Evolutionary conservation across 2,329 filamentous ascomycete species (phyloP).

Genomic region (Hymenoscyphus repandus): DNA sequence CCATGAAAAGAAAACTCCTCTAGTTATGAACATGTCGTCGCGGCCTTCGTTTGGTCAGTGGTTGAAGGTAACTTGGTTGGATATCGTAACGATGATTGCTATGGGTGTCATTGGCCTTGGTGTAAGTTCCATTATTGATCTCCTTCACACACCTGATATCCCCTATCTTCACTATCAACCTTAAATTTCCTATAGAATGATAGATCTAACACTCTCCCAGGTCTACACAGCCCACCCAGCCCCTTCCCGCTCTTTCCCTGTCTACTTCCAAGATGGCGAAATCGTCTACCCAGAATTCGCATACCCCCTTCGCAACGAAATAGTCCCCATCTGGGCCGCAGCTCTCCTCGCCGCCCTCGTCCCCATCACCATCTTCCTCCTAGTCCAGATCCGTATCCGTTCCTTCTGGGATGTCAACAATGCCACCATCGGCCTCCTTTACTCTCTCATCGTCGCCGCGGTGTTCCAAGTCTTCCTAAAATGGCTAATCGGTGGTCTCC

Average conservation of each 20-base stretch:
- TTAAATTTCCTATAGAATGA: too few relatives aligned
- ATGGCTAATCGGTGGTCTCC: slow-evolving; percentile 66
- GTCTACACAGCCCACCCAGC: slow-evolving; percentile 61
- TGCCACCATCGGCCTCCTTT: slow-evolving; percentile 62
- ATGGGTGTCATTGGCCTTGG: slow-evolving; percentile 64
- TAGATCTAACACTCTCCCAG: slow-evolving; percentile 31
- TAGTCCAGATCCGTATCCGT: slow-evolving; percentile 62
- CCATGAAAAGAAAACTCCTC: slow-evolving; percentile 15
- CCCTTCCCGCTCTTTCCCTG: slow-evolving; percentile 63
- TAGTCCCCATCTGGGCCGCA: slow-evolving; percentile 66
- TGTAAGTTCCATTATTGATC: slow-evolving; percentile 38
- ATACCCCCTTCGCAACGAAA: slow-evolving; percentile 64
- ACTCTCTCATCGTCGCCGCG: slow-evolving; percentile 64
- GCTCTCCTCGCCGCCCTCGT: slow-evolving; percentile 60
- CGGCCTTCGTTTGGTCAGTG: slow-evolving; percentile 63
- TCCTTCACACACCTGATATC: not conserved
- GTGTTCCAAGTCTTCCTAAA: slow-evolving; percentile 75
- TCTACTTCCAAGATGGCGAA: slow-evolving; percentile 61
- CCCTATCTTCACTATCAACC: too few relatives aligned
- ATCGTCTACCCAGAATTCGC: slow-evolving; percentile 67
- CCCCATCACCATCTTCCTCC: slow-evolving; percentile 59
- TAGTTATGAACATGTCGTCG: slow-evolving; percentile 37
- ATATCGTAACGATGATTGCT: slow-evolving; percentile 60
- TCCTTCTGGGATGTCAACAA: slow-evolving; percentile 70
- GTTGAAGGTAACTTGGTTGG: slow-evolving; percentile 62